Evolutionary conservation across 1,284 basidiomycete species (phyloP), one percentile per base, ranked within the genome.

Genomic region (Trichosporon sp.): DNA sequence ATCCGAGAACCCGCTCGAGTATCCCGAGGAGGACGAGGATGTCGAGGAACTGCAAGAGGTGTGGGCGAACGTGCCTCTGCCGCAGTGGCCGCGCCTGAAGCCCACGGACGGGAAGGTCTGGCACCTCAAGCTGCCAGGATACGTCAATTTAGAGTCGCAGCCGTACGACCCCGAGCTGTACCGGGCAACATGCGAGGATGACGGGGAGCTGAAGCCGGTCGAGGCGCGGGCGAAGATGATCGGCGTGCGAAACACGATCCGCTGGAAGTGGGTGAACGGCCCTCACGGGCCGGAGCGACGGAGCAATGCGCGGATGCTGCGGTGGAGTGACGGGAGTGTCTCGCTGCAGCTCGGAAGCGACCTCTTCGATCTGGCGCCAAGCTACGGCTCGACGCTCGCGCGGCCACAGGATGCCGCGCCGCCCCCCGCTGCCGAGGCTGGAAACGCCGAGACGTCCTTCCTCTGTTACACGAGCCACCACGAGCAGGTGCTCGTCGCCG

Each of bases 311-410:
- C 69, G 78, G 34, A 73, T 81, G 68, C 70, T 81, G 16, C 71
- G 77, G 10, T 81, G 79, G 79, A 77, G 75, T n/a, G 79, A 81
- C 60, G 79, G 79, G 0, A 74, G 74, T 6, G 73, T 78, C 25
- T 75, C 73, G 2, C 67, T 81, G 10, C 78, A 80, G 69, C 66
- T 81, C 31, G 79, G 79, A 1, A 65, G 65, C 13, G 78, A 81
- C 59, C 65, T 81, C 40, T 81, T 72, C 70, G 79, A 81, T 66
- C 65, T 81, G 9, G 71, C 75, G 13, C 66, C 74, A 8, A 76
- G 74, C n/a, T 69, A 72, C 44, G 75, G 75, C 29, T 64, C 71
- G 9, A 70, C 69, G 21, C 66, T 75, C n/a, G 60, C 68, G 14
- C 67, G 70, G 9, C 68, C 69, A 19, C 23, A 56, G 40, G 66